Base-by-base conservation (phyloP, 208 protist species). In the Leishmania tarentolae region DNA sequence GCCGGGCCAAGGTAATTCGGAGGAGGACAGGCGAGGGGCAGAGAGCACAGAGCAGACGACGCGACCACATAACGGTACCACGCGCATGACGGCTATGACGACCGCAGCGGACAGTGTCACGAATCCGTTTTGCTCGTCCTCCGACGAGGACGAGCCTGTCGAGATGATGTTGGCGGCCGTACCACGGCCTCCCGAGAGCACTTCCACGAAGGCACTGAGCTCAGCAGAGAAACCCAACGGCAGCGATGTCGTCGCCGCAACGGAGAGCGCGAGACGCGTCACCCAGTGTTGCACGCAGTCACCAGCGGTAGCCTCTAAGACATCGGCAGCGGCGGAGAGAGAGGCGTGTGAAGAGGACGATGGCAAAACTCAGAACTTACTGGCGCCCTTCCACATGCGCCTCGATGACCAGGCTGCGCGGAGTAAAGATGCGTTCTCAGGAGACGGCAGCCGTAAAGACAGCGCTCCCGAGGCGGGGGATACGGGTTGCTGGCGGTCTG, bases 331-430 rank as follows among this genome's bases (percentile, higher is more conserved):
- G 50, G 50, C 35, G 35, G 52, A 50, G 31, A 2, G 6, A 31
- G 72, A 35, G 72, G 7, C 9, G 24, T 19, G 24, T 24, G 19
- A n/a, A 35, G 53, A 68, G 31, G 35, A 50, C 21, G 56, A 65
- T 24, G 56, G 42, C 47, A 63, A 68, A 61, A 81, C 81, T 0
- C 70, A 61, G 7, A 57, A 81, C 50, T 78, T 76, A 28, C 59
- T 81, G 76, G 68, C 63, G 57, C 75, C 81, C 21, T 82, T 72
- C 24, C 70, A 81, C 73, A 73, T 78, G 65, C 31, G 46, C 56
- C n/a, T 46, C 15, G 72, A 61, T 61, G 24, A 21, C n/a, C 31
- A 47, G 72, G 72, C 11, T 21, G 8, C 50, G 1, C 72, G 6
- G 46, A n/a, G 35, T 5, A 50, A 21, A 13, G 31, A 7, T 50